A percentile compares a stretch with the other conserved stretches of the same genome.
phyloP scores from a whole-genome alignment of 1,284 basidiomycete genomes.

The Moesziomyces sp. region DNA sequence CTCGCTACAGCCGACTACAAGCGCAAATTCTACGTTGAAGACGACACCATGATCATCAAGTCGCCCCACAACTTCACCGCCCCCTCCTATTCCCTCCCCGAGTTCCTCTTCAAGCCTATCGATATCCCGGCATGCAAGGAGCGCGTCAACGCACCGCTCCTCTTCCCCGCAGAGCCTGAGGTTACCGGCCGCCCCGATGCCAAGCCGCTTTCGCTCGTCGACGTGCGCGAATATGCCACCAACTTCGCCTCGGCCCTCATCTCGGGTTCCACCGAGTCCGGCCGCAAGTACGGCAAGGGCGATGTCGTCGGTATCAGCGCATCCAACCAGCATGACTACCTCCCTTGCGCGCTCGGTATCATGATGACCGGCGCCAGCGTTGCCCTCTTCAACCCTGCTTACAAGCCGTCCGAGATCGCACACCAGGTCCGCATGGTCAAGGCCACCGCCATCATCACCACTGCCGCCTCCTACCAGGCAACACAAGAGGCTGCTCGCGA shows the following conservation, averaged over 20 bases:
- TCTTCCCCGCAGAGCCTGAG: conserved; percentile 47
- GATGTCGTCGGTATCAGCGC: conserved; percentile 59
- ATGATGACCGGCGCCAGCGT: conserved; percentile 61
- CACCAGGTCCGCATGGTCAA: conserved; percentile 59
- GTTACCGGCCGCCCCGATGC: conserved; percentile 37
- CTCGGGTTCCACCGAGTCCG: conserved; percentile 36
- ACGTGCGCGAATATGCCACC: conserved; percentile 51
- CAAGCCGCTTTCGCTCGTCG: conserved; percentile 46
- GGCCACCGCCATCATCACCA: conserved; percentile 54
- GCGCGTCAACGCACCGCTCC: conserved; percentile 29
- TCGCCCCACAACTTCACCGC: conserved; percentile 44
- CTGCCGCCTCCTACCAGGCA: conserved; percentile 25
- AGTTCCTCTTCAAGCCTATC: conserved; percentile 56
- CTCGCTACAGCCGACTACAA: conserved; percentile 21
- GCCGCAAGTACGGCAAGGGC: conserved; percentile 49
- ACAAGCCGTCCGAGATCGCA: conserved; percentile 58
- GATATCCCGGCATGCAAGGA: conserved; percentile 35
- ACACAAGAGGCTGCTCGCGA: conserved; percentile 42
- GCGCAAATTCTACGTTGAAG: conserved; percentile 28
- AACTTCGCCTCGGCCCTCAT: conserved; percentile 53
- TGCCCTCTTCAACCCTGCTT: conserved; percentile 64
- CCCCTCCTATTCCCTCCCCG: conserved; percentile 48
- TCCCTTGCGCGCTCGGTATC: conserved; percentile 53
- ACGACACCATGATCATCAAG: conserved; percentile 50
- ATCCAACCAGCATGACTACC: conserved; percentile 64